Conservation (phyloP, 1,139 yeast genomes). For the Sugiyamaella sp. region DNA sequence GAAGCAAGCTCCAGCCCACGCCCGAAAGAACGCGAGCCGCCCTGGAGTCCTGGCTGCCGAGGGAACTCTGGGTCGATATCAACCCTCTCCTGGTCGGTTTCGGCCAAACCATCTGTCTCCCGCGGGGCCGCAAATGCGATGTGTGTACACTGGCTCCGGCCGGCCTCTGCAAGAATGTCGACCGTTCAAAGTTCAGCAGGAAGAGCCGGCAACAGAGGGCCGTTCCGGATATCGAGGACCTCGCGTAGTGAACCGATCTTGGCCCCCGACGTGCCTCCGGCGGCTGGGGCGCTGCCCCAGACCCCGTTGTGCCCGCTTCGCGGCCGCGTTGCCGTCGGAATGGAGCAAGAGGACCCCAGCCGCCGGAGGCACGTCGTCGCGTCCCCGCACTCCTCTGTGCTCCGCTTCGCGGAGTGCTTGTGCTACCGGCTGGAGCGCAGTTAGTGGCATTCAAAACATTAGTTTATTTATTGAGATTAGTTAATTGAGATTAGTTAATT, state of each 20-base stretch:
- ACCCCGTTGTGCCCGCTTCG: too few relatives aligned
- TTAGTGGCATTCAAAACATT: not conserved
- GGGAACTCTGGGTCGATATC: constrained; percentile 74
- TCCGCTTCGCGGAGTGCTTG: too few relatives aligned
- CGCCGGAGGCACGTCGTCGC: too few relatives aligned
- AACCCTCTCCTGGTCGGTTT: constrained; percentile 90
- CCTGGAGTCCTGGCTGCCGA: constrained; percentile 75
- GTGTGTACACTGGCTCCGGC: constrained; percentile 61
- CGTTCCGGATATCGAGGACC: constrained; percentile 19
- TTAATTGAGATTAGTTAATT: not conserved
- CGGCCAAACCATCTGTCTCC: constrained; percentile 86
- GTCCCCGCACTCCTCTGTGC: too few relatives aligned
- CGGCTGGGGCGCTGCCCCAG: too few relatives aligned
- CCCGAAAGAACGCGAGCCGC: constrained; percentile 78
- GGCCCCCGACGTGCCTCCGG: too few relatives aligned
- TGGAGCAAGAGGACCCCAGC: too few relatives aligned
- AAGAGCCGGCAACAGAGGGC: not conserved
- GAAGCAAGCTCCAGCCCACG: constrained; percentile 40
- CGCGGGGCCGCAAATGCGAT: constrained; percentile 73
- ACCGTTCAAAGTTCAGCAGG: constrained; percentile 23
- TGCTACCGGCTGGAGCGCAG: too few relatives aligned
- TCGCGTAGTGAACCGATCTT: constrained; percentile 3
- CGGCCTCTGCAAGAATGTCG: constrained; percentile 49
- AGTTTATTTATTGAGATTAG: constrained; percentile 6
- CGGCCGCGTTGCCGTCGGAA: too few relatives aligned